A percentile compares a stretch with the other conserved stretches of the same genome.
phyloP scores from a whole-genome alignment of 1,284 basidiomycete genomes.

The Ustilago bromivora region DNA sequence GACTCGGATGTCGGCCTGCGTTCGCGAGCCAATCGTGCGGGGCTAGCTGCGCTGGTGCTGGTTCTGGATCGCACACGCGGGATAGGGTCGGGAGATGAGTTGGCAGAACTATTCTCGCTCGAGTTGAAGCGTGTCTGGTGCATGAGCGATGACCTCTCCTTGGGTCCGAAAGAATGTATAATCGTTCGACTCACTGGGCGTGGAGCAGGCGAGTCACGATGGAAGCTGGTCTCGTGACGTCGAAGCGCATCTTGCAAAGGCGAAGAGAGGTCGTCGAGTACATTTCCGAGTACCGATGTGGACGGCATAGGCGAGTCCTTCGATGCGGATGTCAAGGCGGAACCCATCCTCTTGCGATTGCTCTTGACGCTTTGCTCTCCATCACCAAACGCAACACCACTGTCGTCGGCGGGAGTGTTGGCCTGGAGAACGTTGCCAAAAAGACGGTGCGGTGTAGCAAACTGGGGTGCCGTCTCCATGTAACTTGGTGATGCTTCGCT shows the following conservation, averaged over 20 bases:
- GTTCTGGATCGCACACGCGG: constrained; percentile 40
- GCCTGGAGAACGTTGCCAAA: constrained; percentile 28
- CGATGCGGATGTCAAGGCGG: constrained; percentile 5
- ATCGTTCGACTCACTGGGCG: constrained; percentile 18
- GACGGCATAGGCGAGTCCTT: constrained; percentile 6
- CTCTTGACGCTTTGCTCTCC: constrained; percentile 34
- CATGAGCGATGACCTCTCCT: constrained; percentile 53
- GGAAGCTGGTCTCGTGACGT: constrained; percentile 39
- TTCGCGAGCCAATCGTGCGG: constrained; percentile 37
- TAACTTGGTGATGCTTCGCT: constrained; percentile 11
- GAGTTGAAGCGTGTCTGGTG: constrained; percentile 50
- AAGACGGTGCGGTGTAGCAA: constrained; percentile 32
- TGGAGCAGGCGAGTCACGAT: constrained; percentile 40
- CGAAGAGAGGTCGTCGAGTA: constrained; percentile 39
- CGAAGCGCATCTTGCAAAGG: constrained; percentile 38
- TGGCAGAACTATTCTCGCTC: constrained; percentile 43
- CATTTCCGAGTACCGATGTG: constrained; percentile 3
- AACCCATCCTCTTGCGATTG: constrained; percentile 29
- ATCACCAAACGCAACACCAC: constrained; percentile 52
- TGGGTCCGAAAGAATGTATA: constrained; percentile 49
- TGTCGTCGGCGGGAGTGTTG: constrained; percentile 45
- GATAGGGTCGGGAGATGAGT: constrained; percentile 39
- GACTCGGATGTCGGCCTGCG: constrained; percentile 36
- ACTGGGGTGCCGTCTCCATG: constrained; percentile 29
- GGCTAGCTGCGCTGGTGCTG: constrained; percentile 34